A percentile compares a stretch with the other conserved stretches of the same genome.
phyloP scores from a whole-genome alignment of 192 early-diverging fungal genomes.

The Gonapodya prolifera region DNA sequence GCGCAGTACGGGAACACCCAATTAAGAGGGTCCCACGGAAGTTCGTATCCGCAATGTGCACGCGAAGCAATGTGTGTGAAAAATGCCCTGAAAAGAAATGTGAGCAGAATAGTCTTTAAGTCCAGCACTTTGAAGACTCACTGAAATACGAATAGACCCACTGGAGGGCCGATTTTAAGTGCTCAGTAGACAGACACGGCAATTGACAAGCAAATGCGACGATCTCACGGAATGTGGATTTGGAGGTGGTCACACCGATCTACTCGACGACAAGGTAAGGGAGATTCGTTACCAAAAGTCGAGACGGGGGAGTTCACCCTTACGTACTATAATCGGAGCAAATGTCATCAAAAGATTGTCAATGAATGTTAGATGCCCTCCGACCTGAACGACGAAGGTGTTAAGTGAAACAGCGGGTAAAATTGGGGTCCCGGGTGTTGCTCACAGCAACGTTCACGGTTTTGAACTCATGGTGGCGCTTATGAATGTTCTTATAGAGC shows the following conservation, averaged over 20 bases:
- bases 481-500: neutral
- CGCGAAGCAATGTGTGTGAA: conserved; percentile 1
- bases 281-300: neutral
- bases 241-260: neutral
- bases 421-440: too few species aligned
- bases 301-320: neutral
- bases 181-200: neutral
- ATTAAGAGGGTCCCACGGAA: conserved; percentile 3
- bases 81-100: conserved; percentile 1
- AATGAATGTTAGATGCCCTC: conserved; percentile 4
- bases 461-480: neutral
- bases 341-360: neutral
- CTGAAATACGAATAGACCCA: neutral
- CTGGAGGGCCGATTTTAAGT: neutral
- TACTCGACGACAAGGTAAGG: neutral
- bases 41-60: conserved; percentile 1
- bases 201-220: neutral
- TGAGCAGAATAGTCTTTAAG: neutral
- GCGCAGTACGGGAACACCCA: neutral
- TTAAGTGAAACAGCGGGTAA: too few species aligned
- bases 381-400: neutral
- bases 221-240: neutral
- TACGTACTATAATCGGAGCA: neutral
- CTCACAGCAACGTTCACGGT: neutral
- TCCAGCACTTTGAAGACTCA: neutral